Percentiles rank a stretch among this genome's conserved stretches.
Evolutionary conservation across 148 eudicot genomes (phyloP).

Genomic region (Polygonum maritimum): DNA sequence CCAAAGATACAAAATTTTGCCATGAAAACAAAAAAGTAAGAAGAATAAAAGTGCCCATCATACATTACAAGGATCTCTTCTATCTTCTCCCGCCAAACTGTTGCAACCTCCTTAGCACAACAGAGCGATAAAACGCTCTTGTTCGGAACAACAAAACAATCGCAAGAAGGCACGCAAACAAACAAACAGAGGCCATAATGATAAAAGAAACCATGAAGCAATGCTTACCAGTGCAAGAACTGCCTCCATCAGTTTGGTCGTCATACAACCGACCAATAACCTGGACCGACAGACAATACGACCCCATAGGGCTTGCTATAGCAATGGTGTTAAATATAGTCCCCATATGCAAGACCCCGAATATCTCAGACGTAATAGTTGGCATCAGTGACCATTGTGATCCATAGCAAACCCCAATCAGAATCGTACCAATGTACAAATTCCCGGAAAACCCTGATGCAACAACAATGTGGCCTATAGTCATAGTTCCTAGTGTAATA

Average conservation of each 20-base stretch:
- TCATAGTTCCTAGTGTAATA: conserved; percentile 45
- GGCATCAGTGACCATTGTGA: conserved; percentile 83
- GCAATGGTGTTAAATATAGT: conserved; percentile 67
- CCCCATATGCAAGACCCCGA: conserved; percentile 56
- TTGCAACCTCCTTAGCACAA: conserved; percentile 30
- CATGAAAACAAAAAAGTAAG: background rate
- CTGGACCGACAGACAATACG: conserved; percentile 56
- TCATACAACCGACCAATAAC: conserved; percentile 71
- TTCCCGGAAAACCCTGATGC: conserved; percentile 60
- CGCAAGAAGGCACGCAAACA: conserved; percentile 46
- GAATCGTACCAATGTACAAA: conserved; percentile 45
- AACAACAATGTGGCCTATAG: conserved; percentile 44
- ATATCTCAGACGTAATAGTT: conserved; percentile 58
- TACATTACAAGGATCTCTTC: background rate
- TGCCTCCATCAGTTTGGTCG: conserved; percentile 38
- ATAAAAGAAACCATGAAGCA: conserved; percentile 74
- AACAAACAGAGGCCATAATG: conserved; percentile 50
- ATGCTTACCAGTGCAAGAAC: conserved; percentile 54
- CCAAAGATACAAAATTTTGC: background rate
- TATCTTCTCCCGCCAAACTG: conserved; percentile 21
- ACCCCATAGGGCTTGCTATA: conserved; percentile 63
- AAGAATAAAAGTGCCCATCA: background rate
- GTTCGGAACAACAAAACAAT: conserved; percentile 56
- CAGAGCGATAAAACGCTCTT: conserved; percentile 41
- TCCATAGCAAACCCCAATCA: conserved; percentile 65